Evolutionary conservation across 345 rosid genomes (phyloP), one percentile per base, ranked within the genome.

Genomic region (Citrus medica): DNA sequence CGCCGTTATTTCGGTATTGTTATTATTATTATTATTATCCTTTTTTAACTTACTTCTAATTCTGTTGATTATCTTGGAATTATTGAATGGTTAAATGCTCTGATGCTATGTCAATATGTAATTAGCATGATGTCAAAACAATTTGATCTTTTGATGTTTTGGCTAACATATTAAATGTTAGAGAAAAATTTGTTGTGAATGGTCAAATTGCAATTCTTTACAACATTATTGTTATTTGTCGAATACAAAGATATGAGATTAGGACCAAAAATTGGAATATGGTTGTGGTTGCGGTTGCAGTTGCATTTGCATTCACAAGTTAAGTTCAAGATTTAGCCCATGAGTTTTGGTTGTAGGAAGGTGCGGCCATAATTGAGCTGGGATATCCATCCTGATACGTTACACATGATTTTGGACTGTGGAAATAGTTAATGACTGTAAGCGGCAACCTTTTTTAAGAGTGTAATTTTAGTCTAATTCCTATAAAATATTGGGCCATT

Each of bases 1-100:
- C 93, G 99, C 74, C 98, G 99, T 82, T 97, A 94, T 88, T 88
- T 97, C 16, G 93, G 98, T 92, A 38, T 9, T 48, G 2, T 10
- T 61, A 3, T 21, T 38, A 9, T 38, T 16, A 53, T 51, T 55
- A 62, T 48, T 16, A 0, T 69, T 24, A 5, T 16, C 64, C 9
- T 24, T 40, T 4, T 32, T 58, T 12, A 58, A 9, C 10, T 51
- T 24, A 17, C 10, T 48, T 65, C 3, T 65, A 19, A 19, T 65
- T 33, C 33, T 65, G 8, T 65, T 16, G 13, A 65, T 32, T 32
- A 2, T 42, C 22, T 42, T 19, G 72, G 21, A 40, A 69, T 42
- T n/a, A 2, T 42, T 40, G 9, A 51, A 28, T 48, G 9, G 19
- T 70, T 37, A 69, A 48, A 28, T 51, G 21, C 13, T 7, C 8